A percentile compares a stretch with the other conserved stretches of the same genome.
These are phyloP conservation scores for Geotrichum histeridarum DNA, from an alignment of 1,139 yeast genomes.

Conservation along the genomic window DNA sequence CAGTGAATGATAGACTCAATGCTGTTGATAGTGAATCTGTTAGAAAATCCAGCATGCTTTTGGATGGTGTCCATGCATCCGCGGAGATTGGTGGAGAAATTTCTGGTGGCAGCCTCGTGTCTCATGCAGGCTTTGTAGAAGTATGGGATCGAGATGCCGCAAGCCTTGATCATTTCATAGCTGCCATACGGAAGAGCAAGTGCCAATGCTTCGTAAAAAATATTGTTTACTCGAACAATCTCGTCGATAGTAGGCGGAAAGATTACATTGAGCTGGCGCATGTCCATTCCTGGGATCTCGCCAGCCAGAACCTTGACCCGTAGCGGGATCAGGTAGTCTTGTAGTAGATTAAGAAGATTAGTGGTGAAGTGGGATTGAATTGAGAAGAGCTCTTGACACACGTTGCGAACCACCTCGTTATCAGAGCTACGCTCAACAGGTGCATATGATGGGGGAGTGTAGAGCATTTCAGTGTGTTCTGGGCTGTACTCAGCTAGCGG, in stretches of 20 bases:
- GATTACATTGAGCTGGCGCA: constrained; percentile 62
- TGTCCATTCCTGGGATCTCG: constrained; percentile 45
- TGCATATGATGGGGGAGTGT: constrained; percentile 46
- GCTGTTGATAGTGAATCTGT: constrained; percentile 48
- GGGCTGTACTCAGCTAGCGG: constrained; percentile 90
- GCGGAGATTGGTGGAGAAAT: constrained; percentile 45
- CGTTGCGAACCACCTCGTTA: constrained; percentile 38
- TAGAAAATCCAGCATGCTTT: constrained; percentile 22
- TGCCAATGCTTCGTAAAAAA: constrained; percentile 68
- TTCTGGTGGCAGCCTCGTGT: constrained; percentile 84
- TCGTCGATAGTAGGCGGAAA: constrained; percentile 96
- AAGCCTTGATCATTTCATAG: constrained; percentile 69
- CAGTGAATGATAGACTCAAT: constrained; percentile 68
- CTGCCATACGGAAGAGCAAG: constrained; percentile 64
- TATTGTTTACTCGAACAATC: constrained; percentile 80
- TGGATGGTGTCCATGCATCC: constrained; percentile 21
- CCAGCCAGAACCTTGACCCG: constrained; percentile 63
- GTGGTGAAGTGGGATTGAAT: constrained; percentile 72
- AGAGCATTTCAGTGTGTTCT: constrained; percentile 67
- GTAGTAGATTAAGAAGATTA: constrained; percentile 66
- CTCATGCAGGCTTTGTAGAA: constrained; percentile 88
- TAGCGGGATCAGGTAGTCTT: constrained; percentile 72
- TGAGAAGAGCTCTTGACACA: constrained; percentile 60
- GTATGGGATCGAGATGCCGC: constrained; percentile 77
- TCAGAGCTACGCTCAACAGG: constrained; percentile 26